Evolutionary conservation across 257 asterid genomes (phyloP).

Genomic region (Ajuga chamaepitys): DNA sequence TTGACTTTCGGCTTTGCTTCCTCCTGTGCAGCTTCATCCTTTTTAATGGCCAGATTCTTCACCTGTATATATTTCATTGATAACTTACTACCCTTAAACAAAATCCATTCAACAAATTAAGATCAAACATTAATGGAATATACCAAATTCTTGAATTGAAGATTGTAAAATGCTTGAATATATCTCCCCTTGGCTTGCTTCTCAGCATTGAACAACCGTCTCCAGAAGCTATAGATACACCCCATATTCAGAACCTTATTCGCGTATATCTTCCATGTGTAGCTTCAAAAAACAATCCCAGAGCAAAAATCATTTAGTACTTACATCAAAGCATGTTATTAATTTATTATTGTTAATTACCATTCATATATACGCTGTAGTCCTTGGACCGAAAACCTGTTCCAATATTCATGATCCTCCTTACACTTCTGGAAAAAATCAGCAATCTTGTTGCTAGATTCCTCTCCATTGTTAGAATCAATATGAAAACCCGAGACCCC

Average conservation of each 20-base stretch:
- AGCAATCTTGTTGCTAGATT: conserved; percentile 72
- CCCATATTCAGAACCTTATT: conserved; percentile 83
- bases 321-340: neutral
- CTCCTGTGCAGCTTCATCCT: conserved; percentile 44
- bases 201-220: conserved; percentile 44
- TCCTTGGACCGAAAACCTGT: conserved; percentile 54
- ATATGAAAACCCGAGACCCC: conserved; percentile 79
- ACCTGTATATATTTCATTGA: conserved; percentile 33
- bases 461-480: conserved; percentile 75
- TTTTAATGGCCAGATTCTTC: conserved; percentile 36
- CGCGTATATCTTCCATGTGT: conserved; percentile 92
- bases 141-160: conserved; percentile 73
- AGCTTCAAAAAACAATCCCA: conserved; percentile 41
- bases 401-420: conserved; percentile 66
- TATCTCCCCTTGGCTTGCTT: conserved; percentile 73
- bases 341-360: conserved; percentile 19
- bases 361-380: conserved; percentile 75
- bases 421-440: conserved; percentile 66
- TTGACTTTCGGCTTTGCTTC: conserved; percentile 43
- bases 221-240: conserved; percentile 75
- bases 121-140: neutral
- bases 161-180: conserved; percentile 65
- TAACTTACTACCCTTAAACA: neutral
- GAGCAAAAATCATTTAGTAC: neutral
- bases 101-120: neutral